Evolutionary conservation across 306 rosid species (phyloP).

Genomic region (Ormosia emarginata): DNA sequence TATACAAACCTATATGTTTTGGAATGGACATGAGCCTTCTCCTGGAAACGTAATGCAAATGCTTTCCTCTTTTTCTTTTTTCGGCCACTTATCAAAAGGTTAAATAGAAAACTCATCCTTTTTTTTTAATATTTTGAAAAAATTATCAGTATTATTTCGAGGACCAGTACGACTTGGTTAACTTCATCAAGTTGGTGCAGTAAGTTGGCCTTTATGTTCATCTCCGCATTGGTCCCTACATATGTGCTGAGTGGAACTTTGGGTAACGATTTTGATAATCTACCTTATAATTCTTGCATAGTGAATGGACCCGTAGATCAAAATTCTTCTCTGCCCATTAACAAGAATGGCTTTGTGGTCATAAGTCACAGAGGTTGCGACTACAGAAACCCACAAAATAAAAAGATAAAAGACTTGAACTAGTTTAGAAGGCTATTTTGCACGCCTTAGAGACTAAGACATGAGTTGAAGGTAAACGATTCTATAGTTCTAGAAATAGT

Average conservation of each 20-base stretch:
- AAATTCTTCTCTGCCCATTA: conserved; percentile 66
- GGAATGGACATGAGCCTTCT: conserved; percentile 97
- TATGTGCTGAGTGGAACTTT: conserved; percentile 96
- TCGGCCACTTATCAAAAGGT: neutral
- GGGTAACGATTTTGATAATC: conserved; percentile 53
- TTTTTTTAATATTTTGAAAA: neutral
- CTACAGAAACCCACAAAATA: conserved; percentile 30
- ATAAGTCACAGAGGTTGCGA: conserved; percentile 61
- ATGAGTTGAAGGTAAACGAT: too few species aligned
- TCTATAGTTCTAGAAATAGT: too few species aligned
- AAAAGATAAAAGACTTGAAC: neutral
- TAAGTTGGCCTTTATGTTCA: conserved; percentile 88
- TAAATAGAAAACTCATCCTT: conserved; percentile 4
- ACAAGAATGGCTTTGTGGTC: conserved; percentile 69
- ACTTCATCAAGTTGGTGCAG: conserved; percentile 81
- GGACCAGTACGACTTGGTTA: conserved; percentile 82
- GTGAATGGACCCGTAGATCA: conserved; percentile 92
- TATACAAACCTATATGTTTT: conserved; percentile 87
- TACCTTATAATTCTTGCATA: conserved; percentile 42
- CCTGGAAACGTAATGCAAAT: conserved; percentile 64
- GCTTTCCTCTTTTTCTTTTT: neutral
- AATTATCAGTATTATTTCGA: conserved; percentile 76
- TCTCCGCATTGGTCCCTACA: conserved; percentile 93
- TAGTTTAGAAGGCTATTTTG: too few species aligned
- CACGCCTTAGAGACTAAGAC: too few species aligned